Conservation (phyloP, 306 rosid species). For the Dalbergia cochinchinensis region DNA sequence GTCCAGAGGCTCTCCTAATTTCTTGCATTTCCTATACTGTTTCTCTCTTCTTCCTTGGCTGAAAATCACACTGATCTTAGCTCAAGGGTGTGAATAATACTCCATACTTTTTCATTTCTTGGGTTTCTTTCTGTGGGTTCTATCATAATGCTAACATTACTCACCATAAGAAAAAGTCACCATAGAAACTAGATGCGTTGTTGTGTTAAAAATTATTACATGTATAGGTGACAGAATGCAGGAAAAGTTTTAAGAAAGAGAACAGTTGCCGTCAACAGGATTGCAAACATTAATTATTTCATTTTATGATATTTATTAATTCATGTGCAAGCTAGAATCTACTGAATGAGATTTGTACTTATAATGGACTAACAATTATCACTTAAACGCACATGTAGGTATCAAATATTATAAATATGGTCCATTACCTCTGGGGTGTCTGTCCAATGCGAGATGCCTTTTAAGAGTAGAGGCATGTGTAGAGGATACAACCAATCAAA, state of each 20-base stretch:
- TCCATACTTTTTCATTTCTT: too few relatives aligned
- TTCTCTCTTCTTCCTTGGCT: too few relatives aligned
- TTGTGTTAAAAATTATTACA: conserved; percentile 14
- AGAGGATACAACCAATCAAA: conserved; percentile 99
- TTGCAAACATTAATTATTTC: background rate
- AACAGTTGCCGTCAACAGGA: conserved; percentile 23
- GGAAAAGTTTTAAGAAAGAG: conserved; percentile 1
- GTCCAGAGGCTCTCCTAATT: too few relatives aligned
- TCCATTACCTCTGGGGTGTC: conserved; percentile 94
- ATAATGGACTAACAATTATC: background rate
- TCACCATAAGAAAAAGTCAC: background rate
- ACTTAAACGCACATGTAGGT: conserved; percentile 8
- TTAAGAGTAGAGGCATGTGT: conserved; percentile 86
- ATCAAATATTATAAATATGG: conserved; percentile 19
- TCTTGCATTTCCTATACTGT: too few relatives aligned
- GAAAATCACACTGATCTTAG: too few relatives aligned
- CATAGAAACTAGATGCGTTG: background rate
- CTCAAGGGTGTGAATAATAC: too few relatives aligned
- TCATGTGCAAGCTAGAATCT: conserved; percentile 20
- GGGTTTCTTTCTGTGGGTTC: too few relatives aligned
- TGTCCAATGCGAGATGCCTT: conserved; percentile 93
- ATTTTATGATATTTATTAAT: conserved; percentile 22
- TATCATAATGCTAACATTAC: conserved; percentile 7
- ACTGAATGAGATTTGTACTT: background rate
- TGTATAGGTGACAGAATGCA: conserved; percentile 22